Evolutionary conservation across 2,329 filamentous ascomycete species (phyloP).

Genomic region (Exophiala sp.): DNA sequence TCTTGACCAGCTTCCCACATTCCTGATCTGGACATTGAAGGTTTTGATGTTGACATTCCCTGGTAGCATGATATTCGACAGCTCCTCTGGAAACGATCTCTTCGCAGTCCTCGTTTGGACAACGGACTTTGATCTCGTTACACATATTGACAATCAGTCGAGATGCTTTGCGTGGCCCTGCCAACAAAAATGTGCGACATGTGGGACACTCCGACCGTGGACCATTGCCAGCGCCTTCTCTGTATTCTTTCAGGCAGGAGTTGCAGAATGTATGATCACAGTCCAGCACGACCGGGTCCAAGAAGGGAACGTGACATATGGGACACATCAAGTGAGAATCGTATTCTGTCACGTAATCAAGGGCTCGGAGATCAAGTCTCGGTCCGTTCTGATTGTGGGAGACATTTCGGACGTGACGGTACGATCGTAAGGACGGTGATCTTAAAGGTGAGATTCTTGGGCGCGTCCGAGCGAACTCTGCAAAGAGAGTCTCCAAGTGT

Average conservation of each 20-base stretch:
- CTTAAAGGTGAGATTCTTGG: constrained; percentile 22
- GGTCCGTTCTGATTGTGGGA: neutral
- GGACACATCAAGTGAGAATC: constrained; percentile 62
- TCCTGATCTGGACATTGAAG: constrained; percentile 50
- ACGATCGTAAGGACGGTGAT: constrained; percentile 19
- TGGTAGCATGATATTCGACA: constrained; percentile 57
- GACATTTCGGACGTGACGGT: neutral
- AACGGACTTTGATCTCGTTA: constrained; percentile 59
- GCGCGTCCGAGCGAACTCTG: constrained; percentile 25
- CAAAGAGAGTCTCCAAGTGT: constrained; percentile 26
- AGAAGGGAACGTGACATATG: constrained; percentile 62
- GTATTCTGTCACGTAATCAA: constrained; percentile 56
- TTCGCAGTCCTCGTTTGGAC: constrained; percentile 57
- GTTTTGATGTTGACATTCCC: constrained; percentile 56
- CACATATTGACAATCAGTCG: constrained; percentile 59
- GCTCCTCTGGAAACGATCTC: constrained; percentile 54
- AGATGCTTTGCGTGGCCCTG: constrained; percentile 45
- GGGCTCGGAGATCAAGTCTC: constrained; percentile 49
- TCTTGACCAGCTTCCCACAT: constrained; percentile 52
- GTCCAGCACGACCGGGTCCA: constrained; percentile 55
- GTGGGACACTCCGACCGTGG: constrained; percentile 50
- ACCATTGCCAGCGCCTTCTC: constrained; percentile 14
- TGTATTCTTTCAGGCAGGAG: constrained; percentile 51
- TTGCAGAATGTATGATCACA: constrained; percentile 65
- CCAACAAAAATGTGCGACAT: constrained; percentile 49